phyloP scores from a whole-genome alignment of 2,329 filamentous ascomycete genomes.

The Penicillium sp. region DNA sequence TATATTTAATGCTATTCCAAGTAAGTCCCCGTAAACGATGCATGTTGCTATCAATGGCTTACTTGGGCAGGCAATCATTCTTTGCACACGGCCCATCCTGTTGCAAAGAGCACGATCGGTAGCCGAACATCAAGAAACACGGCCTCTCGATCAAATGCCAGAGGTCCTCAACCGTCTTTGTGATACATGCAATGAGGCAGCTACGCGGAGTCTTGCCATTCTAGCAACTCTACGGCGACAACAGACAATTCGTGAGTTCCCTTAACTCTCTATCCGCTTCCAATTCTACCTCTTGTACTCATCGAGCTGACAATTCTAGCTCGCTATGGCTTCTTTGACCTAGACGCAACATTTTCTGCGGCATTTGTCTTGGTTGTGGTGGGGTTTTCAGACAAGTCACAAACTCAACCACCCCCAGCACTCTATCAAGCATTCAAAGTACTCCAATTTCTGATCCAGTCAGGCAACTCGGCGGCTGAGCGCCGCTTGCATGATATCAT shows the following conservation, averaged over 20 bases:
- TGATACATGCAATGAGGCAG: constrained; percentile 24
- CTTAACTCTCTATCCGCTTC: not conserved
- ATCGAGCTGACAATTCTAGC: constrained; percentile 1
- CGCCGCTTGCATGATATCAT: constrained; percentile 21
- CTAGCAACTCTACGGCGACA: constrained; percentile 17
- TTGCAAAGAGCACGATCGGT: constrained; percentile 18
- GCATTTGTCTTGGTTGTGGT: constrained; percentile 26
- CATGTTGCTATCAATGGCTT: not conserved
- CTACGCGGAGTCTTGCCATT: constrained; percentile 21
- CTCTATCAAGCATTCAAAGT: constrained; percentile 18
- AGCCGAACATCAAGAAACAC: constrained; percentile 10
- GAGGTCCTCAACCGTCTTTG: constrained; percentile 14
- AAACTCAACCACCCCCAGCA: constrained; percentile 10
- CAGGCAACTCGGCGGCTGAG: constrained; percentile 21
- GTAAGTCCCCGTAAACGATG: not conserved
- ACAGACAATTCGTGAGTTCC: constrained; percentile 17
- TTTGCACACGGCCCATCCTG: constrained; percentile 23
- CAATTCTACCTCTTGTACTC: too few relatives aligned
- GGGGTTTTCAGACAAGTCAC: constrained; percentile 14
- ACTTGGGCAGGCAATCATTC: constrained; percentile 19
- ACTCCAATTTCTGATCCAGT: constrained; percentile 15
- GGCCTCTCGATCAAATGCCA: constrained; percentile 3
- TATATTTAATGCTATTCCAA: constrained; percentile 26
- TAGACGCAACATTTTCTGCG: constrained; percentile 26
- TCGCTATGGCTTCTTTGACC: constrained; percentile 26